Base-by-base conservation (phyloP, 257 asterid genomes). In the Ajuga chamaepitys region DNA sequence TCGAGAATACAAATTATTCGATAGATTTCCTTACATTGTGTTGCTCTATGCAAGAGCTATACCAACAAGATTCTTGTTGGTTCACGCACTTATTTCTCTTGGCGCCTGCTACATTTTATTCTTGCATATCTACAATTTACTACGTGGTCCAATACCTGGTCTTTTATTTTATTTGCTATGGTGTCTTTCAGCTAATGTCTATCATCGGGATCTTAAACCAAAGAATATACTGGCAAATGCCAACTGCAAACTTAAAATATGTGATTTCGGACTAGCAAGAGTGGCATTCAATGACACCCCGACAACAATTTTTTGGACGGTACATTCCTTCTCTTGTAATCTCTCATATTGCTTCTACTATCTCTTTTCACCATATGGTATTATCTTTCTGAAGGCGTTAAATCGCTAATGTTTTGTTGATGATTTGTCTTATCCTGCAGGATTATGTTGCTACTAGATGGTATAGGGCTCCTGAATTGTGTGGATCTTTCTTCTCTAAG, bases 391-490 rank as follows among this genome's bases (percentile, higher is more conserved):
- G 44, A 50, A 20, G 51, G 46, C 70, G 50, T 52, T 38, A 7
- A 65, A 14, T 60, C 32, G 58, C 62, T 55, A n/a, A 45, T 53
- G 32, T 64, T 62, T 22, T 58, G 10, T 58, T 16, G 22, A 26
- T 71, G 62, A 52, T 70, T 52, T 67, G 34, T 44, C 57, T 42
- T 42, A 28, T 45, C 30, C 20, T 84, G 70, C 86, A 93, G 99
- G 99, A 93, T 78, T 93, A 93, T 77, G 95, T 93, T 80, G 98
- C 98, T 67, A 93, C 98, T 50, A 87, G 98, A 79, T 93, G 98
- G 98, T 93, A 87, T 50, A 84, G 98, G 74, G 98, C 98, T 70
- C 98, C 98, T 3, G 98, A 88, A 81, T 68, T 92, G 68, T 92
- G 98, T 64, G 99, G 99, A 66, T 93, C 99, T 54, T 93, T 93